phyloP scores from a whole-genome alignment of 305 asterid genomes.

The Caryopteris hybrid region DNA sequence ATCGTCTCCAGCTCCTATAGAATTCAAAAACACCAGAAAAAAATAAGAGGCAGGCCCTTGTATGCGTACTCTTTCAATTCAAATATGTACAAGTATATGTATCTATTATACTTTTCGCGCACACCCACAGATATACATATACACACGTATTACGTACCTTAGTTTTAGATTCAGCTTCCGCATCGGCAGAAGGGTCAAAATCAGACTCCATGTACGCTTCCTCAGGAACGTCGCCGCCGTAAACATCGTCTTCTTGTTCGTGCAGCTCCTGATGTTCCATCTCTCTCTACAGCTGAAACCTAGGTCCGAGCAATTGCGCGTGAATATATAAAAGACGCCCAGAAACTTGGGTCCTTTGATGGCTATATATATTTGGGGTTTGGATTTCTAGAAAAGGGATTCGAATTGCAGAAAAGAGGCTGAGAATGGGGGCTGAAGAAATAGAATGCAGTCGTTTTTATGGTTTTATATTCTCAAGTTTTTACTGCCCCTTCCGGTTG shows the following conservation, averaged over 20 bases:
- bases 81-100: neutral
- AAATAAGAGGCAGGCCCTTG: neutral
- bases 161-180: slow-evolving; percentile 40
- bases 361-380: slow-evolving; percentile 12
- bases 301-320: slow-evolving; percentile 11
- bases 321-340: neutral
- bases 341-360: neutral
- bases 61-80: neutral
- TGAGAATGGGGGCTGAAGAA: neutral
- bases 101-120: neutral
- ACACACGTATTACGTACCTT: slow-evolving; percentile 20
- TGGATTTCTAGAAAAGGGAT: slow-evolving; percentile 26
- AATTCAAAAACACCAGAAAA: slow-evolving; percentile 12
- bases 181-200: slow-evolving; percentile 42
- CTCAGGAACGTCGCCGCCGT: slow-evolving; percentile 52
- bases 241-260: slow-evolving; percentile 47
- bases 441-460: slow-evolving; percentile 6
- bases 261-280: slow-evolving; percentile 40
- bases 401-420: slow-evolving; percentile 6
- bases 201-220: slow-evolving; percentile 56
- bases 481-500: neutral
- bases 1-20: slow-evolving; percentile 66
- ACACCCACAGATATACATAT: neutral
- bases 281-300: slow-evolving; percentile 6
- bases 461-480: neutral